phyloP scores from a whole-genome alignment of 2,329 filamentous ascomycete species.

The Catunica adiposa region DNA sequence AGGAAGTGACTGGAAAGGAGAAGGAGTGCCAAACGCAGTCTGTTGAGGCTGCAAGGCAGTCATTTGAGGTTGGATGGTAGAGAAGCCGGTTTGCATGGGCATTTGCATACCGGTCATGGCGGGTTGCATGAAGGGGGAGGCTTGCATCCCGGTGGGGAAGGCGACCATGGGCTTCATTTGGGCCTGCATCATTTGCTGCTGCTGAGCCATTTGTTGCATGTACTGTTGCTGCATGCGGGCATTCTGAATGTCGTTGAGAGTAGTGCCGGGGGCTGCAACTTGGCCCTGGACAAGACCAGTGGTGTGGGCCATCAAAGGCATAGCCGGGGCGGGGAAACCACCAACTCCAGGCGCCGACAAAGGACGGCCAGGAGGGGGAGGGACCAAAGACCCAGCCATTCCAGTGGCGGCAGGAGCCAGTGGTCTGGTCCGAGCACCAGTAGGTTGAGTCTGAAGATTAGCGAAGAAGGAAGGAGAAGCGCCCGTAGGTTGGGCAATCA shows the following conservation, averaged over 20 bases:
- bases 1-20: constrained; percentile 11
- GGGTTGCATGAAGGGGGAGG: constrained; percentile 28
- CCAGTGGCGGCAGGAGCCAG: constrained; percentile 19
- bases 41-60: constrained; percentile 35
- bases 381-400: constrained; percentile 18
- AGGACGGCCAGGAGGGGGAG: constrained; percentile 64
- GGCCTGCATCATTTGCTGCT: constrained; percentile 24
- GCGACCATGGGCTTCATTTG: constrained; percentile 23
- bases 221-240: constrained; percentile 48
- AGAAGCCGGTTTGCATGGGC: constrained; percentile 25
- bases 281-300: constrained; percentile 52
- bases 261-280: constrained; percentile 59
- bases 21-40: constrained; percentile 29
- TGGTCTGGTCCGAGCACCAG: constrained; percentile 27
- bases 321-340: constrained; percentile 47
- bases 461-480: constrained; percentile 44
- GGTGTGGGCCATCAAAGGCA: constrained; percentile 63
- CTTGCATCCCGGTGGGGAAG: constrained; percentile 22
- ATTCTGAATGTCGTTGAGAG: constrained; percentile 55
- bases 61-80: constrained; percentile 40
- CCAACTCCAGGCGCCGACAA: constrained; percentile 67
- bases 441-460: constrained; percentile 18
- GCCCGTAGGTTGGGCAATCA: constrained; percentile 31
- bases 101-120: constrained; percentile 31
- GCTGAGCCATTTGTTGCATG: constrained; percentile 29